Base-by-base conservation (phyloP, 148 eudicot species). In the Persicaria tinctoria region DNA sequence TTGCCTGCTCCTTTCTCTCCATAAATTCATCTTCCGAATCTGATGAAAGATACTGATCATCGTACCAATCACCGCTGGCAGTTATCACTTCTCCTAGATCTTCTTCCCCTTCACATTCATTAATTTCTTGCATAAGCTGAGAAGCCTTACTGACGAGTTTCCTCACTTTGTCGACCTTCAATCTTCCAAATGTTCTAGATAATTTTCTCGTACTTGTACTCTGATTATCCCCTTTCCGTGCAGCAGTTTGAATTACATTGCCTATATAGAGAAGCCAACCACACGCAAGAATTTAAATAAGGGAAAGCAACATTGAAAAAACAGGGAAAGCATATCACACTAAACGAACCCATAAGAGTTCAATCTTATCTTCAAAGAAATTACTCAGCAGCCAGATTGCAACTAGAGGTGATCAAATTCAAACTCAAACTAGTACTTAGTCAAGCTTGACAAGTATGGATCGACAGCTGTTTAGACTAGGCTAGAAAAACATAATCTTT, bases 121-220 rank as follows among this genome's bases (percentile, higher is more conserved):
- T 70, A 62, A 20, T 49, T 71, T 74, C 79, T 54, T 76, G 75
- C 80, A 83, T 89, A 46, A 56, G 83, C 74, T 64, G 48, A 74
- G 83, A 71, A 75, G 66, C 73, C 81, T 77, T 86, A 70, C 51
- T 78, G 13, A 80, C 85, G 69, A 87, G 78, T 51, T 80, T 76
- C 75, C 81, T 88, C 73, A 90, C 85, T 75, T 82, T 92, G 79
- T 85, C 83, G 73, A 84, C 83, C 84, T 89, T 90, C 74, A 90
- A 79, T 79, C 96, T 87, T 75, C 87, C 89, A 83, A 89, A 81
- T 73, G 84, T 82, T 57, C 81, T 72, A 18, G 81, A 75, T 71
- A 75, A 51, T 56, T 62, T 79, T 68, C 75, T 73, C 18, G 55
- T 77, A 77, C 71, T 75, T 17, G 77, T 75, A 75, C 68, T 18